Evolutionary conservation across 2,329 filamentous ascomycete genomes (phyloP), one percentile per base, ranked within the genome.

Genomic region (Alternaria incomplexa): DNA sequence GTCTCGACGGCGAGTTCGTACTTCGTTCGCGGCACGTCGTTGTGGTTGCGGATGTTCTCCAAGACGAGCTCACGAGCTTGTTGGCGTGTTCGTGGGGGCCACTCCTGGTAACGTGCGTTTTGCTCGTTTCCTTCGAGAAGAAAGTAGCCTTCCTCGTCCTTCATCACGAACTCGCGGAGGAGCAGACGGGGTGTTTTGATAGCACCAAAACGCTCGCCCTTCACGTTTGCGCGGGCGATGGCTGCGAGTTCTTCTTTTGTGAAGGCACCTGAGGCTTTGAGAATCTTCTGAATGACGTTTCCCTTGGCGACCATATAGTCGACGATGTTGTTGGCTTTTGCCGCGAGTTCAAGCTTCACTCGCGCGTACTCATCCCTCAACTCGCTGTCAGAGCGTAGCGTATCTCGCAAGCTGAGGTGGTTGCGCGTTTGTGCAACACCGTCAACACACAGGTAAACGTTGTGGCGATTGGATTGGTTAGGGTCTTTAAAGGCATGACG

Each of bases 381-480:
- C 2, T 63, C 68, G 1, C 30, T 26, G 58, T 82, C 69, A 4
- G 62, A 32, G 5, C 74, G 63, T 20, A 82, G 69, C 3, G 78
- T 73, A 48, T 79, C 72, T n/a, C 80, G 76, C 22, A 82, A 48
- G 43, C 68, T 77, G 12, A 80, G 68, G 64, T 83, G 80, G 57
- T 81, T 82, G n/a, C 75, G 71, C 17, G 79, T 69, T 25, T 75
- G 67, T 10, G 72, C 56, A 26, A 74, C 73, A 2, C 74, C 77
- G 12, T 80, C 74, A 10, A 81, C 62, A 44, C 76, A 77, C 0
- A 82, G 66, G 64, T 81, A 82, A 5, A 80, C 71, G 61, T 81
- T 81, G 46, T 77, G 67, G 4, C 28, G 47, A 7, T 70, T 61
- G 9, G 65, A 32, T n/a, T 72, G 72, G 25, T 73, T 72, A 22